These are phyloP conservation scores for Emericellopsis cladophorae DNA, from an alignment of 2,329 filamentous ascomycete species.

Conservation along the genomic window DNA sequence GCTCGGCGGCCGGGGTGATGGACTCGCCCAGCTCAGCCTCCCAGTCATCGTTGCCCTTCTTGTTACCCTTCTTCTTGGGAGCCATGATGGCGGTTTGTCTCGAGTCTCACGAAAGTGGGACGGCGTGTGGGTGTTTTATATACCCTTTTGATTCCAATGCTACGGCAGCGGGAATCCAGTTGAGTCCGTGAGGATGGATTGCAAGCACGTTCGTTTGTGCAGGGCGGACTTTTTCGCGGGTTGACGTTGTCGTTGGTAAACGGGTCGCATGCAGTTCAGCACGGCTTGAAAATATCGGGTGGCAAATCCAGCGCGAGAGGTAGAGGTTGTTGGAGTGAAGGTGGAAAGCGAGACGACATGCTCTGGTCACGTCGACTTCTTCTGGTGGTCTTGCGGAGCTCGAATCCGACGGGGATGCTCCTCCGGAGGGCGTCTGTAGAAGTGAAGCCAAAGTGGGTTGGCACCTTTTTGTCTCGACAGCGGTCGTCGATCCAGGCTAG, in stretches of 20 bases:
- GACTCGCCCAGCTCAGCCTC: slow-evolving; percentile 82
- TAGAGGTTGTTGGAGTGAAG: slow-evolving; percentile 7
- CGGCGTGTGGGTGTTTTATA: background rate
- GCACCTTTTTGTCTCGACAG: too few relatives aligned
- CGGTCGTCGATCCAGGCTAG: too few relatives aligned
- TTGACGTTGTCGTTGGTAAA: background rate
- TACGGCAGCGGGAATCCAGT: too few relatives aligned
- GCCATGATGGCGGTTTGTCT: slow-evolving; percentile 48
- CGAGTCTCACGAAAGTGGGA: background rate
- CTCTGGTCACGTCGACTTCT: slow-evolving; percentile 3
- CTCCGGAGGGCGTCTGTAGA: too few relatives aligned
- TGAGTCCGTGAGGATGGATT: too few relatives aligned
- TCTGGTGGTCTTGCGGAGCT: too few relatives aligned
- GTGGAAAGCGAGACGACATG: slow-evolving; percentile 8
- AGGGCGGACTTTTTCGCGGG: background rate
- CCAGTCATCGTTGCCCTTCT: slow-evolving; percentile 82
- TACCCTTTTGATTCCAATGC: background rate
- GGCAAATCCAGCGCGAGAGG: slow-evolving; percentile 11
- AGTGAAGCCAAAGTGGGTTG: too few relatives aligned
- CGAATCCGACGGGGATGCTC: too few relatives aligned
- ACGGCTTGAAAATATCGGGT: slow-evolving; percentile 8
- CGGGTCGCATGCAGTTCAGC: slow-evolving; percentile 2
- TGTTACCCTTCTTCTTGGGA: slow-evolving; percentile 86
- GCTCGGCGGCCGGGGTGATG: slow-evolving; percentile 38
- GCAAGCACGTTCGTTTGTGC: too few relatives aligned